Percentiles rank a stretch among this genome's conserved stretches.
Conservation (phyloP, 805 yeast species). For the Schizosaccharomyces pombe region DNA sequence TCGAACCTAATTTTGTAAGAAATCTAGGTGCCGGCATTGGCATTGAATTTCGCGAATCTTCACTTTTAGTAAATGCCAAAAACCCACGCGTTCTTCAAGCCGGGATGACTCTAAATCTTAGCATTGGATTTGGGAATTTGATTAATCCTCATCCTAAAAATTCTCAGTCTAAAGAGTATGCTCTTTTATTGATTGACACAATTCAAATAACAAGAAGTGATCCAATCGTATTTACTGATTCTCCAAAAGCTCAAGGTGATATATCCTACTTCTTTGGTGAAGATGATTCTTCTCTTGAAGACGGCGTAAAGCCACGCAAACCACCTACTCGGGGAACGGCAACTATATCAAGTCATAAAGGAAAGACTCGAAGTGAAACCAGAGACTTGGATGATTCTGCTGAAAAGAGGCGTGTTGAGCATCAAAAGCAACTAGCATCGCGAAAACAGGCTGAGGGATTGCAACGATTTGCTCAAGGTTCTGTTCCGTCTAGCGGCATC, state of each 20-base stretch:
- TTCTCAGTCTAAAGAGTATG: slow-evolving; percentile 34
- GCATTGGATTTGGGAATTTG: slow-evolving; percentile 53
- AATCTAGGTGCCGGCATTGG: slow-evolving; percentile 79
- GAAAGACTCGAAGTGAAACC: slow-evolving; percentile 4
- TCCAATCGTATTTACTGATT: slow-evolving; percentile 39
- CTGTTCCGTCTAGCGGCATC: slow-evolving; percentile 28
- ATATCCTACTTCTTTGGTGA: slow-evolving; percentile 64
- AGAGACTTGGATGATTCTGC: slow-evolving; percentile 35
- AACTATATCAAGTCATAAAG: slow-evolving; percentile 36
- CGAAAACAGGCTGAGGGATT: slow-evolving; percentile 72
- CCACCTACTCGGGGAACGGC: slow-evolving; percentile 36
- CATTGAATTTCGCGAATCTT: slow-evolving; percentile 64
- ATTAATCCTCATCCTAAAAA: slow-evolving; percentile 23
- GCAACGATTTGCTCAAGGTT: slow-evolving; percentile 59
- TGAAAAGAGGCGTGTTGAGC: slow-evolving; percentile 57
- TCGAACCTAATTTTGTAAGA: slow-evolving; percentile 41
- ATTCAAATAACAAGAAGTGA: slow-evolving; percentile 39
- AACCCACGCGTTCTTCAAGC: slow-evolving; percentile 42
- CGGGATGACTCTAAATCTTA: slow-evolving; percentile 52
- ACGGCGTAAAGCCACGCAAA: slow-evolving; percentile 8
- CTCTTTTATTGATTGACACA: slow-evolving; percentile 61
- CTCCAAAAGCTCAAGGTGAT: slow-evolving; percentile 47
- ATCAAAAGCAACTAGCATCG: slow-evolving; percentile 63
- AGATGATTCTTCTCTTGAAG: slow-evolving; percentile 20
- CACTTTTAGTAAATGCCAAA: slow-evolving; percentile 47